Conservation (phyloP, 352 stramenopile genomes). For the Phytophthora palmivora region DNA sequence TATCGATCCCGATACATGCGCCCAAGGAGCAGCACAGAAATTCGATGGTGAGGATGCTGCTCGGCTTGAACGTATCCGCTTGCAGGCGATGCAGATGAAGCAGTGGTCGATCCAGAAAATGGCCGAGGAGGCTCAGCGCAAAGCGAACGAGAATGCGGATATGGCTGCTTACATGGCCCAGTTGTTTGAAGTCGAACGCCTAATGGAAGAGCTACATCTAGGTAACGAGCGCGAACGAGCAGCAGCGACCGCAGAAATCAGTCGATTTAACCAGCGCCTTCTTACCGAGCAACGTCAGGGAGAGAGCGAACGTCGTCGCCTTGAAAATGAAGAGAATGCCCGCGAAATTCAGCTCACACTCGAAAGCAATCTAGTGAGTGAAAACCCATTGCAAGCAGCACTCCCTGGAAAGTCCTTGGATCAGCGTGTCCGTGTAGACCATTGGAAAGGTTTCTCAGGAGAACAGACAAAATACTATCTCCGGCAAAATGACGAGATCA, state of each 20-base stretch:
- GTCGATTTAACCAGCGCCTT: constrained; percentile 63
- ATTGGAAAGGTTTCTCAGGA: constrained; percentile 81
- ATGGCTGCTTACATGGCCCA: constrained; percentile 52
- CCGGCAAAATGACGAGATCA: constrained; percentile 62
- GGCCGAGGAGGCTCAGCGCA: constrained; percentile 52
- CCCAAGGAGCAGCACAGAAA: constrained; percentile 65
- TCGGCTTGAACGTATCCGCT: constrained; percentile 56
- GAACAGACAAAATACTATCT: constrained; percentile 65
- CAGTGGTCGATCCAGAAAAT: constrained; percentile 72
- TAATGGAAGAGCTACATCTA: constrained; percentile 66
- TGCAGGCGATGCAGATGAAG: constrained; percentile 75
- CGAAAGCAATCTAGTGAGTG: constrained; percentile 71
- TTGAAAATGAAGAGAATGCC: constrained; percentile 60
- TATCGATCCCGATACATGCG: constrained; percentile 67
- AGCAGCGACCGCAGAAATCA: constrained; percentile 53
- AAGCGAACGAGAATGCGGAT: constrained; percentile 47
- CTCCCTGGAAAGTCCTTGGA: constrained; percentile 45
- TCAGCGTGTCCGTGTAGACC: constrained; percentile 76
- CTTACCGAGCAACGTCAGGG: constrained; percentile 50
- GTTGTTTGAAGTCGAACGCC: constrained; percentile 59
- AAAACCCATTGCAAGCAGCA: constrained; percentile 67
- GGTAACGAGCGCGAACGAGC: constrained; percentile 61
- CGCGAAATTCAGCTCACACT: constrained; percentile 69
- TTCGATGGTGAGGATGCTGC: constrained; percentile 72
- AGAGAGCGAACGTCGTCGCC: constrained; percentile 39